A percentile compares a stretch with the other conserved stretches of the same genome.
phyloP scores from a whole-genome alignment of 805 yeast species.

The Schwanniomyces occidentalis region DNA sequence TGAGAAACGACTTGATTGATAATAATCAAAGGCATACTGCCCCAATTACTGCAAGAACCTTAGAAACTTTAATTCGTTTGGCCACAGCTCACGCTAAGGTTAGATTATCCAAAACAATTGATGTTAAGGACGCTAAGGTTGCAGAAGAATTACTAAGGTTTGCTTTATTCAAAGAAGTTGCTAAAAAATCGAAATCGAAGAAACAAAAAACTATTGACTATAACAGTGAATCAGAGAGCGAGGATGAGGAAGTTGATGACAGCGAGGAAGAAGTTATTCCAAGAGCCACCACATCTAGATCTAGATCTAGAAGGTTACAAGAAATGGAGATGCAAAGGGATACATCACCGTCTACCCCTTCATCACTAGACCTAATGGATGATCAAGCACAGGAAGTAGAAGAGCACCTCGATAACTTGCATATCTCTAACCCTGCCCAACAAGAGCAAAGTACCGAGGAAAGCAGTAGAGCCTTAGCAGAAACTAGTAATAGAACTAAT shows the following conservation, averaged over 20 bases:
- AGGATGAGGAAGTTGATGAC: slow-evolving; percentile 35
- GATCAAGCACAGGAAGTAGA: slow-evolving; percentile 17
- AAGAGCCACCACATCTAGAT: slow-evolving; percentile 19
- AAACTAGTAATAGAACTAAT: slow-evolving; percentile 18
- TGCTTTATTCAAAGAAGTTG: slow-evolving; percentile 79
- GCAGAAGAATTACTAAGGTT: slow-evolving; percentile 85
- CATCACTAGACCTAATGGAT: slow-evolving; percentile 3
- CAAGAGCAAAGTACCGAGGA: slow-evolving; percentile 10
- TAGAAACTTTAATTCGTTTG: slow-evolving; percentile 92
- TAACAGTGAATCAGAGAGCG: slow-evolving; percentile 29
- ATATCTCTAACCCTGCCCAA: slow-evolving; percentile 22
- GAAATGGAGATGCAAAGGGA: slow-evolving; percentile 8
- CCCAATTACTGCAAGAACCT: slow-evolving; percentile 97
- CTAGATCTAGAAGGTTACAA: slow-evolving; percentile 13
- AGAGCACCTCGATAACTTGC: slow-evolving; percentile 28
- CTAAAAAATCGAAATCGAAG: slow-evolving; percentile 37
- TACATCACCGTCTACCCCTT: slow-evolving; percentile 10
- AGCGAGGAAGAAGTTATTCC: slow-evolving; percentile 17
- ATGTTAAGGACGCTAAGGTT: slow-evolving; percentile 73
- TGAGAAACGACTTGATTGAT: slow-evolving; percentile 71
- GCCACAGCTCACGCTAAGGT: slow-evolving; percentile 97
- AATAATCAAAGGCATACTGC: slow-evolving; percentile 75
- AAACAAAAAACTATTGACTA: slow-evolving; percentile 21
- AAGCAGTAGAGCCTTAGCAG: slow-evolving; percentile 25
- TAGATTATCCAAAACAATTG: slow-evolving; percentile 76